Evolutionary conservation across 805 yeast species (phyloP).

Genomic region (Candida anglica): DNA sequence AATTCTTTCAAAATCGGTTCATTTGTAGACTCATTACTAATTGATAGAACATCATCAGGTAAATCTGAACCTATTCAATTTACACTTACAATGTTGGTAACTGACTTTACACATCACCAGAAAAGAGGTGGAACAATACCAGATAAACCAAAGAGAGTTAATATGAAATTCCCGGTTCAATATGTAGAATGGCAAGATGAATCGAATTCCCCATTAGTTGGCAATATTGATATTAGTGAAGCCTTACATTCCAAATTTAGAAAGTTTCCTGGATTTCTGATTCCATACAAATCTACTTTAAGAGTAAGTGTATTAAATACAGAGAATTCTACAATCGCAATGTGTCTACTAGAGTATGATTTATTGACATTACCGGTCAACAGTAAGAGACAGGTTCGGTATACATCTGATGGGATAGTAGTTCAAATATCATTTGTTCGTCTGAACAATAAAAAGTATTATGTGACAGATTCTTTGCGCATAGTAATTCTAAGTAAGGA

Average conservation of each 20-base stretch:
- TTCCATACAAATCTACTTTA: conserved; percentile 1
- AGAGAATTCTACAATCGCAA: conserved; percentile 1
- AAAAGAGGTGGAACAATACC: neutral
- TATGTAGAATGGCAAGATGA: conserved; percentile 3
- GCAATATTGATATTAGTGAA: conserved; percentile 1
- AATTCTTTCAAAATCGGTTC: conserved; percentile 3
- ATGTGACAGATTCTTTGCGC: conserved; percentile 1
- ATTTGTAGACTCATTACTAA: conserved; percentile 3
- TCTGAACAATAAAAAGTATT: neutral
- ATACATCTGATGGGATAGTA: neutral
- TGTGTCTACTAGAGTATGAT: conserved; percentile 3
- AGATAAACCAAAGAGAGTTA: neutral
- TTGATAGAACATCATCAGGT: conserved; percentile 1
- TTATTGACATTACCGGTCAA: neutral
- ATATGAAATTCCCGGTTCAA: neutral
- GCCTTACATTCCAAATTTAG: neutral
- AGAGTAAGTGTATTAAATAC: neutral
- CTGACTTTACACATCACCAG: neutral
- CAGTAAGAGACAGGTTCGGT: conserved; percentile 3
- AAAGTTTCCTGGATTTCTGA: conserved; percentile 4
- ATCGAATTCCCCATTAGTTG: conserved; percentile 1
- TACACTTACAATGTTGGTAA: neutral
- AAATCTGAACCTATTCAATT: conserved; percentile 3
- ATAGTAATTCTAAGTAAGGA: conserved; percentile 1
- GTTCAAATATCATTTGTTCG: neutral